Base-by-base conservation (phyloP, 306 rosid species). In the Lagenaria siceraria region DNA sequence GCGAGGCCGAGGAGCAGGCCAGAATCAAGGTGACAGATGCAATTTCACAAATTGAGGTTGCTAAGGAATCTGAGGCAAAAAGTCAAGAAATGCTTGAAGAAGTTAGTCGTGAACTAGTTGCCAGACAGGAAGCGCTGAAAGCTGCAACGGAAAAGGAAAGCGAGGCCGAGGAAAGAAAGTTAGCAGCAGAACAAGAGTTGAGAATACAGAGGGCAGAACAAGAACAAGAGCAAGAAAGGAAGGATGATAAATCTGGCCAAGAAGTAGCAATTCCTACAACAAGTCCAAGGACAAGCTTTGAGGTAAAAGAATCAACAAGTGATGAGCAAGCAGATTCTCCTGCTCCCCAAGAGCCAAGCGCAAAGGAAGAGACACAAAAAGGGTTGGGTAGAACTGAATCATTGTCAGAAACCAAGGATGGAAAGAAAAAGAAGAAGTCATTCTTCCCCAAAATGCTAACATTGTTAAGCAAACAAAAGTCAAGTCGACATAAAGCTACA, bases 1-100 rank as follows among this genome's bases (percentile, higher is more conserved):
- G 89, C 21, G 97, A 92, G 77, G 99, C 97, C 54, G 97, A 95
- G 87, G 96, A 92, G 89, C 87, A 81, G 78, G 96, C 99, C 70
- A 87, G 89, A 76, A n/a, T 6, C 29, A 90, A 95, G 84, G 89
- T 95, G 73, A 86, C 89, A 21, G 78, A 90, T 78, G 96, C 97
- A 60, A 86, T 75, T 84, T 86, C 97, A 60, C 90, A 89, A 76
- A 88, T 95, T 40, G 92, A 92, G 81, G 73, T 48, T 29, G 97
- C 93, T 38, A 95, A 88, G 87, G 90, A 88, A 77, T 89, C 96
- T 64, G 99, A 95, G 85, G 81, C 86, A 77, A 86, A 80, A 87
- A 85, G 89, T 85, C 87, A 83, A 35, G 92, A 89, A 79, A 92
- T 78, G 87, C 86, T 95, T 84, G 97, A 89, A 78, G 96, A 88